Evolutionary conservation across 2,329 filamentous ascomycete species (phyloP), one percentile per base, ranked within the genome.

Genomic region (Xylariaceae sp.): DNA sequence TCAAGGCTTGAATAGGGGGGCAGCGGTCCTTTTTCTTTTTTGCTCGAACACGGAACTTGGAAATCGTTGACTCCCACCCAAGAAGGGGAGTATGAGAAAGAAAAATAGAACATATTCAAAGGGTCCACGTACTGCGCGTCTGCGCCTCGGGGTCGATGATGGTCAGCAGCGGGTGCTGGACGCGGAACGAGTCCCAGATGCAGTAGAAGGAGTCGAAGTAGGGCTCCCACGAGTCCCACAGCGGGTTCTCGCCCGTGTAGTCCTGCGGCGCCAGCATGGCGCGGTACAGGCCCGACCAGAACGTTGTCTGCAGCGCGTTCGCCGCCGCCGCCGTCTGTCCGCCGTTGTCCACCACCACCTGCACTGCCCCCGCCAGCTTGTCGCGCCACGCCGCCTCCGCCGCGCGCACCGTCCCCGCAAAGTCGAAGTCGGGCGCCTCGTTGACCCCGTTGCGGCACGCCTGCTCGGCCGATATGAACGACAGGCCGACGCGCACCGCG

Each of bases 171-270:
- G 83, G 80, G 39, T 86, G 78, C 37, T 83, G 80, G 21, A 75
- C 80, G 3, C 82, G 67, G 46, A 82, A 86, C 0, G 77, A 81
- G 50, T 87, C 82, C 82, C 82, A 87, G 22, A 87, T 84, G 48
- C 69, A 72, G 47, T 72, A 72, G 39, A 72, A 73, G 19, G 78
- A 83, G 50, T 86, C 82, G 50, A 77, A 87, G 46, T 86, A 87
- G 1, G 81, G 82, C 54, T 82, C 78, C 1, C 64, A 61, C 4
- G 76, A 81, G 10, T 75, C 53, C 82, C 82, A 87, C 1, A 80
- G 56, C 22, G 72, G 77, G 42, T 87, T 87, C 54, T 87, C 82
- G 4, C 79, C 80, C 0, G 82, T 86, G 48, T 85, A 85, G 46
- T 86, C 80, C 52, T 86, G 80, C 7, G 82, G 82, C 27, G 75